A percentile compares a stretch with the other conserved stretches of the same genome.
Evolutionary conservation across 2,329 filamentous ascomycete species (phyloP).

Genomic region (Diaporthe nobilis): DNA sequence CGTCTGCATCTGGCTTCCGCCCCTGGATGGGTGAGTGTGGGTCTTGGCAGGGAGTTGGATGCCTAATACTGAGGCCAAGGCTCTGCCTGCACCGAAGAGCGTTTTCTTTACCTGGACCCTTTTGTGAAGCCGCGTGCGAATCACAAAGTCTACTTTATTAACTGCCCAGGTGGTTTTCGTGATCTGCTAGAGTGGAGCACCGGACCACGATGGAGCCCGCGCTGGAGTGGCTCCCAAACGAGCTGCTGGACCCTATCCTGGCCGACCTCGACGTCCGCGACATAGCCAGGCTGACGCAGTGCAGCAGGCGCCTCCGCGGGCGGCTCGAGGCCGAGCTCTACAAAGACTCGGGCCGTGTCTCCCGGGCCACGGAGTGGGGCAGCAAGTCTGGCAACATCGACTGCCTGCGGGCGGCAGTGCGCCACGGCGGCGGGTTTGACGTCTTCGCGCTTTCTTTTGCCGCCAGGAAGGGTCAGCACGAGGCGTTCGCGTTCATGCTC

Average conservation of each 20-base stretch:
- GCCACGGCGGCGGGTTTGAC: not conserved
- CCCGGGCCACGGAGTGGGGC: not conserved
- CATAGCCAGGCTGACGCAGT: not conserved
- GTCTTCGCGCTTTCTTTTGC: not conserved
- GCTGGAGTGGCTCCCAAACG: slow-evolving; percentile 2
- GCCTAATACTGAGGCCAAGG: not conserved
- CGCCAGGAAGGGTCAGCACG: not conserved
- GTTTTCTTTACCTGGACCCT: not conserved
- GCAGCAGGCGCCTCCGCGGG: not conserved
- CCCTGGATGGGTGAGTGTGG: not conserved
- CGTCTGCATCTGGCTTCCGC: not conserved
- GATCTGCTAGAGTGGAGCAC: not conserved
- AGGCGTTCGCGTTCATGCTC: not conserved
- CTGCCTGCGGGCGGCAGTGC: not conserved
- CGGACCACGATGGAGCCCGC: not conserved
- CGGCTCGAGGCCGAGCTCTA: not conserved
- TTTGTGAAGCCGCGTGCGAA: not conserved
- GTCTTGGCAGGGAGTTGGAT: not conserved
- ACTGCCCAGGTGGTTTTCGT: too few species aligned
- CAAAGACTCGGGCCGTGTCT: not conserved
- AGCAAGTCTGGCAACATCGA: not conserved
- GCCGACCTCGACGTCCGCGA: not conserved
- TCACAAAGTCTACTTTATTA: not conserved
- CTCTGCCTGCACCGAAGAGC: not conserved
- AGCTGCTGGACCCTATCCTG: not conserved